Evolutionary conservation across 768 basidiomycete genomes (phyloP).

Genomic region (Boletus sp.): DNA sequence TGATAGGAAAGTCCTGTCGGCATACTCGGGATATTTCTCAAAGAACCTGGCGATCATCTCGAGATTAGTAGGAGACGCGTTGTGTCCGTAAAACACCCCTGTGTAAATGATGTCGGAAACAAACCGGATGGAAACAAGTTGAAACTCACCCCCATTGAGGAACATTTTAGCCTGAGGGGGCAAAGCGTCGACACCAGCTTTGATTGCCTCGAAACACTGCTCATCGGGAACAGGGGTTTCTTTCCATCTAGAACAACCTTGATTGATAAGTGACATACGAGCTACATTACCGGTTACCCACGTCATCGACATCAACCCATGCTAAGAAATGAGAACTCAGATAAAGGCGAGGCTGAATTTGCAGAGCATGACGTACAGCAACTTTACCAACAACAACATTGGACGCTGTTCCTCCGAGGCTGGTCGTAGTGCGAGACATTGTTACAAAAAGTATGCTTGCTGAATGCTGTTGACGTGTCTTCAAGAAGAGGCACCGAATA

Average conservation of each 20-base stretch:
- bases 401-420: slow-evolving; percentile 40
- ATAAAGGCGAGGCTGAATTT: not conserved
- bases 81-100: slow-evolving; percentile 60
- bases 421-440: slow-evolving; percentile 32
- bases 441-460: not conserved
- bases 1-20: slow-evolving; percentile 34
- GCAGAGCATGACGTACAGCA: slow-evolving; percentile 26
- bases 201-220: slow-evolving; percentile 45
- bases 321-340: slow-evolving; percentile 17
- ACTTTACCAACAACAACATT: slow-evolving; percentile 36
- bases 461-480: not conserved
- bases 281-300: slow-evolving; percentile 10
- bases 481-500: not conserved
- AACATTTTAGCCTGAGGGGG: slow-evolving; percentile 47
- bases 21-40: slow-evolving; percentile 36
- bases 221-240: not conserved
- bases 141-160: slow-evolving; percentile 47
- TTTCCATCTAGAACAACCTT: not conserved
- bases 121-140: slow-evolving; percentile 6
- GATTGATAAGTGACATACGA: not conserved
- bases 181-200: slow-evolving; percentile 43
- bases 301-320: slow-evolving; percentile 63
- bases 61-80: slow-evolving; percentile 42
- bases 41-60: slow-evolving; percentile 51
- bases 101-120: slow-evolving; percentile 36